Evolutionary conservation across 495 filamentous ascomycete species (phyloP).

Genomic region (Chaetomium tenue): DNA sequence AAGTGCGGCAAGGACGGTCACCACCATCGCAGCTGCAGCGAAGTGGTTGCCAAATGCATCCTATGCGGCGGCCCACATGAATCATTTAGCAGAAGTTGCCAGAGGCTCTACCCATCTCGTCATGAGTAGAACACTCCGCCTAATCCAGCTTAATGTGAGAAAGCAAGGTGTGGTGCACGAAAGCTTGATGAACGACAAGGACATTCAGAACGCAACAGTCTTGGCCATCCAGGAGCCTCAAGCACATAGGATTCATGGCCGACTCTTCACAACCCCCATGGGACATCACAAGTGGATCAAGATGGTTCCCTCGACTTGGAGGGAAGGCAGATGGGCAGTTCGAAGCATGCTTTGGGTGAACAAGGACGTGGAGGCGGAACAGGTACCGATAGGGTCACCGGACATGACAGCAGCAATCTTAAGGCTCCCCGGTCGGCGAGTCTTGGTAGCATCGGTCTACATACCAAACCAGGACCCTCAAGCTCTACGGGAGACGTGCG

Average conservation of each 20-base stretch:
- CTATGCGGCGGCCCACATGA: constrained; percentile 4
- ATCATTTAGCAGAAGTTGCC: constrained; percentile 9
- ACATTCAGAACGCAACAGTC: constrained; percentile 7
- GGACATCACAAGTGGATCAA: constrained; percentile 7
- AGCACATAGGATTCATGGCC: constrained; percentile 2
- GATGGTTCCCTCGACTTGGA: constrained; percentile 5
- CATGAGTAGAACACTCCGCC: constrained; percentile 4
- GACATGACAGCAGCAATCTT: constrained; percentile 4
- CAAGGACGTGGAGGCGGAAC: constrained; percentile 1
- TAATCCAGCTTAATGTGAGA: constrained; percentile 3
- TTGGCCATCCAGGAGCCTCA: constrained; percentile 9
- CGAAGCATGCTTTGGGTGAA: constrained; percentile 12
- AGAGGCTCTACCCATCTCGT: constrained; percentile 1
- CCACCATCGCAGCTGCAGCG: neutral
- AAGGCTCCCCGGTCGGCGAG: constrained; percentile 9
- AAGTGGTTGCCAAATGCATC: constrained; percentile 1
- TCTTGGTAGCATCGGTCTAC: constrained; percentile 19
- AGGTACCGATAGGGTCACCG: neutral
- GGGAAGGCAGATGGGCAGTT: constrained; percentile 3
- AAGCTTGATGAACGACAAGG: constrained; percentile 9
- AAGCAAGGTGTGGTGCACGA: constrained; percentile 6
- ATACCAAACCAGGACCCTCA: constrained; percentile 8
- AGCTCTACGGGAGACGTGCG: neutral
- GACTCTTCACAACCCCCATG: constrained; percentile 13
- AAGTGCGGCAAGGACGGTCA: constrained; percentile 5